Base-by-base conservation (phyloP, 768 basidiomycete species). In the Hemileccinum impolitum region DNA sequence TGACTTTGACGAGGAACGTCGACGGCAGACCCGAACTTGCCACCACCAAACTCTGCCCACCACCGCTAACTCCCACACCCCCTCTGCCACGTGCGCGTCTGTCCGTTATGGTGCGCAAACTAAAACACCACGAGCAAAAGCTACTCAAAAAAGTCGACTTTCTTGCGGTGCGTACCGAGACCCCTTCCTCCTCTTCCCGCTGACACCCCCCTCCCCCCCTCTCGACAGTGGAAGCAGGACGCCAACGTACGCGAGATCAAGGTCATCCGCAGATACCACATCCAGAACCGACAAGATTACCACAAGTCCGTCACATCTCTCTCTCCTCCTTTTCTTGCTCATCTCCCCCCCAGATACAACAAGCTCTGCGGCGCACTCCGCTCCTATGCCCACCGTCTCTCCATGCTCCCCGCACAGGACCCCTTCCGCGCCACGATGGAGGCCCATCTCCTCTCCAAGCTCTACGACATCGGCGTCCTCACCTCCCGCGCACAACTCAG, bases 131-230 rank as follows among this genome's bases (percentile, higher is more conserved):
- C 71, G 95, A 99, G 69, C 85, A 94, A 68, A 94, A 87, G 62
- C 79, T 96, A 30, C 80, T 94, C 67, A 94, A 90, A 67, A 94
- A 96, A 72, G 94, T 98, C 60, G 96, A 98, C 71, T 96, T 99
- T 68, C 78, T 97, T 52, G 90, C 88, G 63, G 94, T 92, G 63
- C 50, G 23, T n/a, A n/a, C n/a, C n/a, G n/a, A n/a, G n/a, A n/a
- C n/a, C n/a, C n/a, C n/a, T n/a, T n/a, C n/a, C n/a, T n/a, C n/a
- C n/a, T n/a, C n/a, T n/a, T n/a, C n/a, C n/a, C n/a, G n/a, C n/a
- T n/a, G n/a, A n/a, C n/a, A n/a, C n/a, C n/a, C n/a, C n/a, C n/a
- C n/a, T n/a, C n/a, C n/a, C n/a, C n/a, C n/a, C n/a, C n/a, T n/a
- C n/a, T n/a, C 25, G 32, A 14, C 68, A 95, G 91, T 98, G 95